Evolutionary conservation across 2,329 filamentous ascomycete genomes (phyloP).

Genomic region (Dendryphion nanum): DNA sequence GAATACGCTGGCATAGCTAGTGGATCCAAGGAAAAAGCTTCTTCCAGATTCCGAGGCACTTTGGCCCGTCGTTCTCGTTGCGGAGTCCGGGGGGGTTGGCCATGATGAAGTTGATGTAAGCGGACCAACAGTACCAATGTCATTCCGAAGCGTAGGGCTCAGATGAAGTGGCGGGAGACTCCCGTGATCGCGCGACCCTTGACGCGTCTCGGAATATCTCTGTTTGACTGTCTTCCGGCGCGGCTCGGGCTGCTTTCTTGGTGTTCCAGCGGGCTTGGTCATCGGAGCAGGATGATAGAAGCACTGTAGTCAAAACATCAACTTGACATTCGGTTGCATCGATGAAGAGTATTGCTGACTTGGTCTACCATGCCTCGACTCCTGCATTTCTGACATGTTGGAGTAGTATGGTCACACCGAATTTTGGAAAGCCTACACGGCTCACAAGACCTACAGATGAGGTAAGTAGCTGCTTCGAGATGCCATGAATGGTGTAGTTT

Average conservation of each 20-base stretch:
- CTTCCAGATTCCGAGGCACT: conserved; percentile 19
- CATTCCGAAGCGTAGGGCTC: conserved; percentile 29
- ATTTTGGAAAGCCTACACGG: conserved; percentile 38
- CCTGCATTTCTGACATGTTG: conserved; percentile 35
- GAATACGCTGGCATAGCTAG: conserved; percentile 37
- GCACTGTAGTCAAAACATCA: conserved; percentile 19
- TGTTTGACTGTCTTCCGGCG: conserved; percentile 23
- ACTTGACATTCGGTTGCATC: background rate
- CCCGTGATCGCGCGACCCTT: conserved; percentile 15
- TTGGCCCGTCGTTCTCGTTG: conserved; percentile 17
- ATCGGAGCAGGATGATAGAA: conserved; percentile 38
- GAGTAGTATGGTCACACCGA: conserved; percentile 34
- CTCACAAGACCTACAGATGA: conserved; percentile 27
- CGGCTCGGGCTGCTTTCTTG: conserved; percentile 34
- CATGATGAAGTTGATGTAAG: conserved; percentile 15
- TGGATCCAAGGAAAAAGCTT: conserved; percentile 35
- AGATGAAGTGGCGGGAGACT: conserved; percentile 20
- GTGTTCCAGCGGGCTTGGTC: conserved; percentile 36
- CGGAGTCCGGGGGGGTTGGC: conserved; percentile 31
- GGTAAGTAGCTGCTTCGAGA: background rate
- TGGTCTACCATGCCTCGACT: conserved; percentile 31
- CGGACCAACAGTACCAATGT: conserved; percentile 10
- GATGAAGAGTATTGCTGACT: conserved; percentile 15
- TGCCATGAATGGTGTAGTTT: background rate
- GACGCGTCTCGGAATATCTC: conserved; percentile 11